Percentiles rank a stretch among this genome's conserved stretches.
phyloP scores from a whole-genome alignment of 2,329 filamentous ascomycete species.

The Exophiala aquamarina region DNA sequence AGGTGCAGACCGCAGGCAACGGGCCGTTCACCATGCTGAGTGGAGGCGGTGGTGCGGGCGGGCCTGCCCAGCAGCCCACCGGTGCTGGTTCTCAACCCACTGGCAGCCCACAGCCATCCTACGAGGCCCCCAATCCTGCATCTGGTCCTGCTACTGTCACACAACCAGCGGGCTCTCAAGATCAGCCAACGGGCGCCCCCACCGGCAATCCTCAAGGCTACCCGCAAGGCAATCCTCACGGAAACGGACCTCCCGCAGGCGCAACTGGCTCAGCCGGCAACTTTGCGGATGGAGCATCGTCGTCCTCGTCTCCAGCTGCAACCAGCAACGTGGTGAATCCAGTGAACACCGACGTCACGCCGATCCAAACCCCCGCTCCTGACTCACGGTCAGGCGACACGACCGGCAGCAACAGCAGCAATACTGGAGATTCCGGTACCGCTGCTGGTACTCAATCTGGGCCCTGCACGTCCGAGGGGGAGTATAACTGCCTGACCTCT shows the following conservation, averaged over 20 bases:
- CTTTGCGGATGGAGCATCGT: neutral
- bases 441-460: constrained; percentile 49
- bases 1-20: constrained; percentile 43
- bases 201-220: no score
- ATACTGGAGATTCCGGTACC: constrained; percentile 58
- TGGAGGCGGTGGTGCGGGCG: constrained; percentile 26
- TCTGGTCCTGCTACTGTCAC: neutral
- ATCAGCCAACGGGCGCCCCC: no score
- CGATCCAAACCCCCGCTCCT: constrained; percentile 7
- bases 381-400: constrained; percentile 14
- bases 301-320: neutral
- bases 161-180: no score
- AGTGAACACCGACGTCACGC: neutral
- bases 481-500: no score
- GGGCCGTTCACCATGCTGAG: constrained; percentile 25
- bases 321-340: constrained; percentile 4
- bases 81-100: neutral
- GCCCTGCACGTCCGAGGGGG: no score
- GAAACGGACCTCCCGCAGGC: no score
- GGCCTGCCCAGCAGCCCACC: constrained; percentile 7
- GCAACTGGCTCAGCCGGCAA: constrained; percentile 1
- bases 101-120: no score
- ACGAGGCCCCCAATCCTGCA: no score
- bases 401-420: constrained; percentile 44
- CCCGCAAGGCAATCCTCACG: no score